These are phyloP conservation scores for Lanmaoa rubissima DNA, from an alignment of 768 basidiomycete species.

Conservation along the genomic window DNA sequence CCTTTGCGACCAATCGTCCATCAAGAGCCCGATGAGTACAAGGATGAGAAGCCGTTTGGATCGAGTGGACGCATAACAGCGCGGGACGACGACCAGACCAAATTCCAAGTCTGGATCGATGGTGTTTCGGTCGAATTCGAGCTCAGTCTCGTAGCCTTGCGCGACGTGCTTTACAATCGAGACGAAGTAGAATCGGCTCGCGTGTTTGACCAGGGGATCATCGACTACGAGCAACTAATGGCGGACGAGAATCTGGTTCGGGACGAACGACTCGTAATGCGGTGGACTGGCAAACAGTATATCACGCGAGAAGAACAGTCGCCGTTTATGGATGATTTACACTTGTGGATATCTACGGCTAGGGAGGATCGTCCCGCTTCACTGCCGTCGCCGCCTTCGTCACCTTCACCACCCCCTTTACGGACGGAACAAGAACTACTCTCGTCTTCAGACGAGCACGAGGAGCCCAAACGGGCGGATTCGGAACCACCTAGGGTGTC, in stretches of 20 bases:
- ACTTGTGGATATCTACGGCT: slow-evolving; percentile 48
- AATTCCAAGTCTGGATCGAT: slow-evolving; percentile 65
- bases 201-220: slow-evolving; percentile 56
- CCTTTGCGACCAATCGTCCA: background rate
- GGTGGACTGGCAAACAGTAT: slow-evolving; percentile 72
- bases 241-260: slow-evolving; percentile 59
- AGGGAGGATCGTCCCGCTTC: slow-evolving; percentile 24
- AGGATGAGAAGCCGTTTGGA: slow-evolving; percentile 35
- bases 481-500: slow-evolving; percentile 38
- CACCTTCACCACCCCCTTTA: slow-evolving; percentile 4
- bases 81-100: slow-evolving; percentile 56
- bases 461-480: slow-evolving; percentile 35
- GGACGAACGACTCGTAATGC: slow-evolving; percentile 67
- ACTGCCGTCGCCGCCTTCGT: slow-evolving; percentile 7
- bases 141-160: slow-evolving; percentile 56
- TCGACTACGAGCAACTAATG: slow-evolving; percentile 67
- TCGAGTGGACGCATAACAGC: slow-evolving; percentile 56
- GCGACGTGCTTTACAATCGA: slow-evolving; percentile 29
- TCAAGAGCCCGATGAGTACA: slow-evolving; percentile 4
- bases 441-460: slow-evolving; percentile 19
- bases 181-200: slow-evolving; percentile 55
- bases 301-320: slow-evolving; percentile 75
- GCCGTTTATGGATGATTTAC: slow-evolving; percentile 72
- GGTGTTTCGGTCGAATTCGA: slow-evolving; percentile 65
- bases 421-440: slow-evolving; percentile 31